Evolutionary conservation across 1,139 yeast species (phyloP).

Genomic region (Hanseniaspora sp.): DNA sequence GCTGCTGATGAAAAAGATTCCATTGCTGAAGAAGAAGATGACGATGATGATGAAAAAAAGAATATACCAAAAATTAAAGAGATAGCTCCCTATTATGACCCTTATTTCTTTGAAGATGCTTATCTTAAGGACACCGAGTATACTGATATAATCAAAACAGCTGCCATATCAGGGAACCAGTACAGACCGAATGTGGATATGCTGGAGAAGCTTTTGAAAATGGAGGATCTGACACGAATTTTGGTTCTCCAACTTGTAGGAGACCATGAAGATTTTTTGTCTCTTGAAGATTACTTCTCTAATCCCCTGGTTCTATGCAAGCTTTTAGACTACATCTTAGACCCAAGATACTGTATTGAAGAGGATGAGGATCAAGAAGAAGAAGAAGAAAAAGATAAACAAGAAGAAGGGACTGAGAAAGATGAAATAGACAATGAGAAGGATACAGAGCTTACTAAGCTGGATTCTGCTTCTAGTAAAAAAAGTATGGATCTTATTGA

Average conservation of each 20-base stretch:
- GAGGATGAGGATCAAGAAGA: no score
- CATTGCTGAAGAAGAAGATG: conserved; percentile 7
- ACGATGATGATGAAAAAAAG: conserved; percentile 4
- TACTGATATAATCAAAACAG: conserved; percentile 23
- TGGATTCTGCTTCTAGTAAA: conserved; percentile 22
- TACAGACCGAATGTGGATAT: conserved; percentile 33
- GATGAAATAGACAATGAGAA: conserved; percentile 19
- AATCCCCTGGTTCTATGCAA: conserved; percentile 23
- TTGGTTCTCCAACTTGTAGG: conserved; percentile 27
- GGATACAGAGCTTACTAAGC: conserved; percentile 20
- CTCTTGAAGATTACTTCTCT: conserved; percentile 56
- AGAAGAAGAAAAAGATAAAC: conserved; percentile 17
- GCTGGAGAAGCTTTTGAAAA: conserved; percentile 65
- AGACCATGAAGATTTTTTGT: conserved; percentile 10
- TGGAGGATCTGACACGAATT: conserved; percentile 77
- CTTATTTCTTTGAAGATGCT: conserved; percentile 18
- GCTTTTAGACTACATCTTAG: conserved; percentile 21
- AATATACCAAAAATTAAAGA: conserved; percentile 13
- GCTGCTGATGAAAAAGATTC: background rate
- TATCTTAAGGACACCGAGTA: conserved; percentile 24
- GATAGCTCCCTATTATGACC: conserved; percentile 8
- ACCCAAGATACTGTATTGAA: conserved; percentile 23
- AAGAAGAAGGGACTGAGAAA: conserved; percentile 19
- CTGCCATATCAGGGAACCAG: conserved; percentile 26
- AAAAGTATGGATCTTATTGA: conserved; percentile 19